A percentile compares a stretch with the other conserved stretches of the same genome.
Evolutionary conservation across 805 yeast genomes (phyloP).

Genomic region (Yarrowia sp.): DNA sequence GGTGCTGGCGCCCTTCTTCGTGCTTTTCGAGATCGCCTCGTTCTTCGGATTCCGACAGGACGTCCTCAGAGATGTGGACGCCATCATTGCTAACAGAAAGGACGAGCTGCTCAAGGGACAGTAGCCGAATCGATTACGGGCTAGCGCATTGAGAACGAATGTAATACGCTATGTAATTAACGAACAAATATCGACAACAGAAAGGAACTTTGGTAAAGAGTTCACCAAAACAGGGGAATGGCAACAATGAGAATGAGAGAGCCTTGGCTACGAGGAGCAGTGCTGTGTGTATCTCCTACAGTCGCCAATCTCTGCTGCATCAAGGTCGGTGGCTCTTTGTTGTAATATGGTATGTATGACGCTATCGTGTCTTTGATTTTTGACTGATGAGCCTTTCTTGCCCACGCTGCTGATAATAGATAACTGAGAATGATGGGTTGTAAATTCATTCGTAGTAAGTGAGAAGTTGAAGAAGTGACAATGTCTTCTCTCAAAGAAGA

Average conservation of each 20-base stretch:
- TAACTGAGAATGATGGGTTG: not conserved
- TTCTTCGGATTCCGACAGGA: constrained; percentile 58
- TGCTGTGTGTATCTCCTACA: not conserved
- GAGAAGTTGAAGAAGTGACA: not conserved
- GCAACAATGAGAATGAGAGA: not conserved
- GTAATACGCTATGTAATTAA: constrained; percentile 8
- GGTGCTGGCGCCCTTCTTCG: constrained; percentile 89
- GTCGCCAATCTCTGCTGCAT: not conserved
- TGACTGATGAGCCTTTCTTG: not conserved
- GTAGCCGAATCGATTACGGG: not conserved
- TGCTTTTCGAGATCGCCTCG: constrained; percentile 72
- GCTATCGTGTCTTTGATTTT: not conserved
- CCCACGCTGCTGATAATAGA: not conserved
- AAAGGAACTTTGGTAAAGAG: not conserved
- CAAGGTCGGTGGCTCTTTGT: constrained; percentile 5
- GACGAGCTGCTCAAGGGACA: constrained; percentile 30
- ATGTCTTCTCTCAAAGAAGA: not conserved
- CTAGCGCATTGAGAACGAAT: not conserved
- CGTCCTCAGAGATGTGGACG: constrained; percentile 51
- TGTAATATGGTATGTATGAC: not conserved
- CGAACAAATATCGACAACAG: not conserved
- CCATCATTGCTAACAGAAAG: constrained; percentile 39
- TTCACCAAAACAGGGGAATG: constrained; percentile 7
- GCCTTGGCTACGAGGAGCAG: not conserved
- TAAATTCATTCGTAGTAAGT: not conserved